phyloP scores from a whole-genome alignment of 1,284 basidiomycete genomes.

The Apiotrichum porosum region DNA sequence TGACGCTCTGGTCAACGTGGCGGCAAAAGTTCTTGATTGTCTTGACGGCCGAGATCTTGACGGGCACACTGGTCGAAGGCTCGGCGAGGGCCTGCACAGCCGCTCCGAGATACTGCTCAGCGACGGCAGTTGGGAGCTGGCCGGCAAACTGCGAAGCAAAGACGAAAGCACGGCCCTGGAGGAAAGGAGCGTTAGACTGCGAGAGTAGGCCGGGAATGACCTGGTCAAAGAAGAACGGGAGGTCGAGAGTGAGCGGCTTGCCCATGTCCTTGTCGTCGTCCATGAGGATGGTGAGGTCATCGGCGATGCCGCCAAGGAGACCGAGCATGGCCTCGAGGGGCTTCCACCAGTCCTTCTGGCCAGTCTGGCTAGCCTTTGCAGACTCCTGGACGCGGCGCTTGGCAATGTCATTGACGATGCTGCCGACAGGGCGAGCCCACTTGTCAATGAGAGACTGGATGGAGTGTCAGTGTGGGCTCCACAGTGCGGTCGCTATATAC shows the following conservation, averaged over 20 bases:
- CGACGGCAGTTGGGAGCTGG: constrained; percentile 64
- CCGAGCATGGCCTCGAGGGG: constrained; percentile 78
- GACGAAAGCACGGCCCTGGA: constrained; percentile 90
- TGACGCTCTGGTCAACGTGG: constrained; percentile 53
- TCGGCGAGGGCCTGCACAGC: constrained; percentile 80
- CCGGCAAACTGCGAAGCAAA: constrained; percentile 86
- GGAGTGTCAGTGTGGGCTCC: too few relatives aligned
- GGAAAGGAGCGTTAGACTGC: constrained; percentile 65
- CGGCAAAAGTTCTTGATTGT: constrained; percentile 71
- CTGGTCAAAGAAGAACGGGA: constrained; percentile 67
- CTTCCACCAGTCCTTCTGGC: constrained; percentile 61
- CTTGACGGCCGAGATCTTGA: constrained; percentile 90
- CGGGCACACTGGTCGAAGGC: constrained; percentile 63
- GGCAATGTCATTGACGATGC: constrained; percentile 59
- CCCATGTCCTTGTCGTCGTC: constrained; percentile 65
- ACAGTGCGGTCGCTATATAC: too few relatives aligned
- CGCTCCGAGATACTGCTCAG: constrained; percentile 77
- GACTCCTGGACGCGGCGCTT: constrained; percentile 48
- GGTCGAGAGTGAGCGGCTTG: constrained; percentile 63
- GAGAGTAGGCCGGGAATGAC: constrained; percentile 71
- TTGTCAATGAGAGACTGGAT: constrained; percentile 72
- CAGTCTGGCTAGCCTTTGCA: constrained; percentile 26
- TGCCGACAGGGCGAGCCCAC: constrained; percentile 57
- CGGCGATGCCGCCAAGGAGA: constrained; percentile 75
- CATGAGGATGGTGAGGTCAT: constrained; percentile 67